Base-by-base conservation (phyloP, 768 basidiomycete species). In the Sistotremastrum suecicum region DNA sequence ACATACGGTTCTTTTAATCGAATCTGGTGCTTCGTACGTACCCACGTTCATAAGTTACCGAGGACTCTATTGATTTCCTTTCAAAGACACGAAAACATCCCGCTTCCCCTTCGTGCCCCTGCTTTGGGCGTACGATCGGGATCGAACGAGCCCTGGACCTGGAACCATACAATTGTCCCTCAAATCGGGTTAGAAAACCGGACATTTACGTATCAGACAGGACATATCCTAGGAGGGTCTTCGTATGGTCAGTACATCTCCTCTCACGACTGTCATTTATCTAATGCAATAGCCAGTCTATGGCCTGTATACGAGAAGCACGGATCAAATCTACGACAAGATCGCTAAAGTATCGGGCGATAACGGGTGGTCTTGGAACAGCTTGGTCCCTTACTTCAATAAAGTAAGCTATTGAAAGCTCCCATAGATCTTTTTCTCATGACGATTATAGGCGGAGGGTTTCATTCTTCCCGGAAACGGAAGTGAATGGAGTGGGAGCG, bases 1-100 rank as follows among this genome's bases (percentile, higher is more conserved):
- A 45, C 54, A 53, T 47, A 57, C 57, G 8, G 63, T 67, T 2
- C 51, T 65, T 35, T 54, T 64, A 28, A 32, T 56, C 11, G 54
- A 56, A 43, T 51, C 54, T 30, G 54, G 54, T 20, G 42, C 39
- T 34, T 45, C 48, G 48, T 52, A 37, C 11, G 54, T 31, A 3
- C 20, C 20, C 20, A 20, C 20, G 20, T 20, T 10, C 39, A 10
- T 12, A 29, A 41, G 32, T 46, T 7, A n/a, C 10, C n/a, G 9
- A 42, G 20, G 20, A 20, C 20, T 20, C 20, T 20, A 20, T 20
- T 20, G 20, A 20, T 20, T 20, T 20, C 20, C 20, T 20, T 20
- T 20, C 20, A 20, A 20, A 20, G 20, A 20, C 20, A 20, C 20
- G 20, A 20, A 20, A 20, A 20, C 20, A 20, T 20, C 20, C 20